phyloP scores from a whole-genome alignment of 345 rosid genomes.

The Camelina laxa region DNA sequence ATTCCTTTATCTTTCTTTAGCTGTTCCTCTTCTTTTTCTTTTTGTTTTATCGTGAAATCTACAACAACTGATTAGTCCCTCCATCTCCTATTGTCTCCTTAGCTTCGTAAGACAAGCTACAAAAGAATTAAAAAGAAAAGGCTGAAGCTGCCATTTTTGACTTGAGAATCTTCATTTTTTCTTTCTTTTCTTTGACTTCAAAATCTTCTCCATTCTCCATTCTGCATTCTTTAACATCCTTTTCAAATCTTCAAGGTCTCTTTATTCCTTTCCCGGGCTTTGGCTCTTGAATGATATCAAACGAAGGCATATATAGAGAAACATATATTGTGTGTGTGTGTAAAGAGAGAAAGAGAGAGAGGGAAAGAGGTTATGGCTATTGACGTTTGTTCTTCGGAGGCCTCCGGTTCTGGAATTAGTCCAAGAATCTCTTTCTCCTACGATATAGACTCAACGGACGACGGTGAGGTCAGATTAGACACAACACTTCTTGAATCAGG shows the following conservation, averaged over 20 bases:
- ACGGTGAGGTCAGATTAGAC: conserved; percentile 51
- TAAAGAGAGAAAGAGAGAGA: not conserved
- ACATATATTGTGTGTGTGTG: not conserved
- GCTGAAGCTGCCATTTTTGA: conserved; percentile 64
- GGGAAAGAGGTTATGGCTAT: conserved; percentile 58
- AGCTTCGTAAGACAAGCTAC: conserved; percentile 6
- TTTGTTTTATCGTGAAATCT: conserved; percentile 31
- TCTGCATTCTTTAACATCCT: conserved; percentile 13
- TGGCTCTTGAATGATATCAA: conserved; percentile 11
- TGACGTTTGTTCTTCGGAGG: conserved; percentile 71
- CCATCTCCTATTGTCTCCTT: conserved; percentile 41
- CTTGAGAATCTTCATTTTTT: conserved; percentile 42
- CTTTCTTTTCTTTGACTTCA: conserved; percentile 37
- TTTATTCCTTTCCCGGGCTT: conserved; percentile 43
- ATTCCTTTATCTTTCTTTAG: conserved; percentile 26
- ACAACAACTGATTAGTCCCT: conserved; percentile 22
- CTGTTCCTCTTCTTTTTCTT: conserved; percentile 40
- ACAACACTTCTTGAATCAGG: conserved; percentile 55
- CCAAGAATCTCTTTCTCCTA: conserved; percentile 79
- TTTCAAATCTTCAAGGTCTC: conserved; percentile 37
- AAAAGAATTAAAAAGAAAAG: conserved; percentile 34
- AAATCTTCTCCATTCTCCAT: conserved; percentile 26
- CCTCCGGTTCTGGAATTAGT: conserved; percentile 60
- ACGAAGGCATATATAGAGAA: not conserved
- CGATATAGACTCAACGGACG: conserved; percentile 58